Conservation (phyloP, 1,284 basidiomycete genomes). For the Marasmius fiardii region DNA sequence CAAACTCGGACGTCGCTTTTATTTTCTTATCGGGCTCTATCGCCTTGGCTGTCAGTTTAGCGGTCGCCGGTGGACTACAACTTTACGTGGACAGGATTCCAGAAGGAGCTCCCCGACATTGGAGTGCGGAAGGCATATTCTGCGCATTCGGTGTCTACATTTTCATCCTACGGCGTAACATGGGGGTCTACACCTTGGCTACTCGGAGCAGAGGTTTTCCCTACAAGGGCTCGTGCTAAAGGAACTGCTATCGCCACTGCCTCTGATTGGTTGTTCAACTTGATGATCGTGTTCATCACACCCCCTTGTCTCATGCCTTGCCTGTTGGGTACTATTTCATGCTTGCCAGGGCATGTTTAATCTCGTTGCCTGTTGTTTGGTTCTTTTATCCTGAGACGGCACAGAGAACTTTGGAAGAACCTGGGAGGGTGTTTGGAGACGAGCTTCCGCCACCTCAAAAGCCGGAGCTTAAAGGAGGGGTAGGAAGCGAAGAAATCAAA, state of each 20-base stretch:
- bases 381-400: slow-evolving; percentile 39
- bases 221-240: slow-evolving; percentile 62
- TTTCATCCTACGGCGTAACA: slow-evolving; percentile 47
- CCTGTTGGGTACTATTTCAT: slow-evolving; percentile 49
- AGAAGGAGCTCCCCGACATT: slow-evolving; percentile 27
- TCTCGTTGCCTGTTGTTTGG: slow-evolving; percentile 43
- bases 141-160: slow-evolving; percentile 39
- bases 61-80: slow-evolving; percentile 43
- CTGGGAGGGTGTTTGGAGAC: slow-evolving; percentile 47
- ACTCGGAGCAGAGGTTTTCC: slow-evolving; percentile 61
- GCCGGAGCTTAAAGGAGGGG: too few relatives aligned
- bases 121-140: slow-evolving; percentile 43
- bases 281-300: slow-evolving; percentile 51
- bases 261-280: slow-evolving; percentile 59
- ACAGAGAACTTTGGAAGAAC: slow-evolving; percentile 43
- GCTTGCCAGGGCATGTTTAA: slow-evolving; percentile 39
- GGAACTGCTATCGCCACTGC: slow-evolving; percentile 64
- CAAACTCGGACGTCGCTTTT: slow-evolving; percentile 45
- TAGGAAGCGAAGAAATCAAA: too few relatives aligned
- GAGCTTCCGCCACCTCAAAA: slow-evolving; percentile 10
- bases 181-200: slow-evolving; percentile 70
- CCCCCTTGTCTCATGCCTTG: slow-evolving; percentile 44
- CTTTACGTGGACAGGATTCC: slow-evolving; percentile 38
- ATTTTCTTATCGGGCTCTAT: slow-evolving; percentile 48
- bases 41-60: slow-evolving; percentile 36